These are phyloP conservation scores for Aureobasidium uvarum DNA, from an alignment of 2,329 filamentous ascomycete species.

Conservation along the genomic window DNA sequence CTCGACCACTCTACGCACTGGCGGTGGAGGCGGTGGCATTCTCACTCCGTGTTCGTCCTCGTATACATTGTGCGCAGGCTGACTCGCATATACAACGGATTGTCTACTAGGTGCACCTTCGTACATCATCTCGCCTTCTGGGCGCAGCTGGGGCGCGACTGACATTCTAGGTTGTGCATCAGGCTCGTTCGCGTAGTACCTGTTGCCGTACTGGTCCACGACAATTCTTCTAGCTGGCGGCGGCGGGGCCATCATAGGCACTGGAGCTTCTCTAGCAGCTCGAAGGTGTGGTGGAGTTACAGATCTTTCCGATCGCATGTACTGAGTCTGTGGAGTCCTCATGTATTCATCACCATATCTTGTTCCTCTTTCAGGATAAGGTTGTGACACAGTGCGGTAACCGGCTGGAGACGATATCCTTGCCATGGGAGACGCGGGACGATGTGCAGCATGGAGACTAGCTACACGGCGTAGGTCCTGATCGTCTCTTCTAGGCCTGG, in stretches of 20 bases:
- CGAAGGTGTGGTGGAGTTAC: conserved; percentile 40
- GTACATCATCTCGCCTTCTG: conserved; percentile 42
- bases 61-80: conserved; percentile 46
- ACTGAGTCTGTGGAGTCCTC: conserved; percentile 40
- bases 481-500: conserved; percentile 43
- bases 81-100: conserved; percentile 31
- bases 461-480: conserved; percentile 50
- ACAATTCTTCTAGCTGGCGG: conserved; percentile 61
- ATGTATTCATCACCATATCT: conserved; percentile 41
- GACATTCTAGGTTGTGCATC: conserved; percentile 50
- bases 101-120: conserved; percentile 60
- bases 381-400: conserved; percentile 45
- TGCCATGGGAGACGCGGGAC: conserved; percentile 45
- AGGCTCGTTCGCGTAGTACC: conserved; percentile 61
- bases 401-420: conserved; percentile 43
- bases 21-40: conserved; percentile 33
- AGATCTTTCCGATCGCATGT: conserved; percentile 44
- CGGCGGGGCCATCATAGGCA: conserved; percentile 46
- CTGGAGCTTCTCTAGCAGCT: conserved; percentile 37
- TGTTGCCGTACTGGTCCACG: conserved; percentile 77
- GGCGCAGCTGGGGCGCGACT: conserved; percentile 48
- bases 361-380: conserved; percentile 35
- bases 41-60: conserved; percentile 41
- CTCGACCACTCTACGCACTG: conserved; percentile 30
- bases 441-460: conserved; percentile 49